Percentiles rank a stretch among this genome's conserved stretches.
phyloP scores from a whole-genome alignment of 75 land plant genomes.

The Ceratopteris richardii region DNA sequence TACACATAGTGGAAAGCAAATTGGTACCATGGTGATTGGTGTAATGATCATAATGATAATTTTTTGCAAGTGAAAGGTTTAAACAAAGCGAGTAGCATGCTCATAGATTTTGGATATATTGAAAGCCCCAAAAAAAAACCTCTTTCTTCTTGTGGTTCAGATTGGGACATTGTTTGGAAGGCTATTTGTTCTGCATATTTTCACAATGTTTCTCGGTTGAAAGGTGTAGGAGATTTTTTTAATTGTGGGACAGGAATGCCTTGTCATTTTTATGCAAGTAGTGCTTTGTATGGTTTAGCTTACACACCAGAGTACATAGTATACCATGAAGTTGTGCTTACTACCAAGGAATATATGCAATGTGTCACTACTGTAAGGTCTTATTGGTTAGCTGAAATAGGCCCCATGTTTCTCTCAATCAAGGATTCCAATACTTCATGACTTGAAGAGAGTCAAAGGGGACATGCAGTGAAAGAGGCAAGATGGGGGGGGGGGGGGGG shows the following conservation, averaged over 20 bases:
- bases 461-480: constrained; percentile 81
- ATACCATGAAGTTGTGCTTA: constrained; percentile 83
- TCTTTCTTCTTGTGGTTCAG: constrained; percentile 68
- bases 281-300: constrained; percentile 90
- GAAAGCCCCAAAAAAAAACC: constrained; percentile 68
- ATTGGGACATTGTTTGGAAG: constrained; percentile 81
- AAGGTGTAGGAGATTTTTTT: constrained; percentile 92
- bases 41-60: constrained; percentile 84
- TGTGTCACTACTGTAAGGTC: constrained; percentile 99
- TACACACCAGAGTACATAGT: constrained; percentile 93
- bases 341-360: constrained; percentile 96
- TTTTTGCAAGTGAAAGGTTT: constrained; percentile 87
- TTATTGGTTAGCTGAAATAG: constrained; percentile 92
- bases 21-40: constrained; percentile 84
- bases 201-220: constrained; percentile 83
- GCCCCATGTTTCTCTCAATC: constrained; percentile 95
- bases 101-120: constrained; percentile 90
- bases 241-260: constrained; percentile 95
- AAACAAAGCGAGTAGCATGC: constrained; percentile 80
- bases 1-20: constrained; percentile 82
- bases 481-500: too few relatives aligned
- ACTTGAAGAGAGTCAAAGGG: constrained; percentile 76
- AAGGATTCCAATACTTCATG: constrained; percentile 93
- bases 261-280: constrained; percentile 93
- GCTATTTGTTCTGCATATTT: constrained; percentile 96